phyloP scores from a whole-genome alignment of 2,329 filamentous ascomycete genomes.

The Sclerotinia subarctica region DNA sequence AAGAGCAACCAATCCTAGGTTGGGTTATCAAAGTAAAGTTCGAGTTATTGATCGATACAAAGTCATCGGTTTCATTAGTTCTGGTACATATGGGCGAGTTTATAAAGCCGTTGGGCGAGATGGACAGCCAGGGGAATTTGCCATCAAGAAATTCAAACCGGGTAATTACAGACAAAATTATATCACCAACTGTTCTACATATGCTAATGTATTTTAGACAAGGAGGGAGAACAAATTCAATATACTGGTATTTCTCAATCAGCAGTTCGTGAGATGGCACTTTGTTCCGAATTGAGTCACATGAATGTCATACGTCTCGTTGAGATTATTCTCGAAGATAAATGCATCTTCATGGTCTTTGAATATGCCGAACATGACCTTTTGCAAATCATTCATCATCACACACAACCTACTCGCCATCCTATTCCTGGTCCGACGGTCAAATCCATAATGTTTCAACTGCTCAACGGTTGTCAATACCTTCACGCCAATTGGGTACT shows the following conservation, averaged over 20 bases:
- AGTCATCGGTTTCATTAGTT: constrained; percentile 97
- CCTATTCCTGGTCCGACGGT: constrained; percentile 86
- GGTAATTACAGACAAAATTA: constrained; percentile 27
- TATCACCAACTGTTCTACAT: neutral
- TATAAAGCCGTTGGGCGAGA: constrained; percentile 87
- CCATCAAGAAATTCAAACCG: constrained; percentile 83
- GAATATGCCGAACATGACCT: constrained; percentile 98
- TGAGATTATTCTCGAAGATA: constrained; percentile 96
- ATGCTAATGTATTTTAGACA: constrained; percentile 53
- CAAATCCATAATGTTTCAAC: constrained; percentile 92
- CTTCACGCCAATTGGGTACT: constrained; percentile 96
- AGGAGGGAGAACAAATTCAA: constrained; percentile 89
- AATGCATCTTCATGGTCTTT: constrained; percentile 99
- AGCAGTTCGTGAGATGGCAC: constrained; percentile 93
- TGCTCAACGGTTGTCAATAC: constrained; percentile 92
- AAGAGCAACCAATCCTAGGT: constrained; percentile 44
- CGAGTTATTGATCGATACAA: constrained; percentile 91
- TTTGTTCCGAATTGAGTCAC: constrained; percentile 89
- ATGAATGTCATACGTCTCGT: constrained; percentile 85
- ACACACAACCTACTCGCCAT: constrained; percentile 80
- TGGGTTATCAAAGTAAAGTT: constrained; percentile 70
- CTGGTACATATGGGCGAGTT: constrained; percentile 94
- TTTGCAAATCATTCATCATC: constrained; percentile 96
- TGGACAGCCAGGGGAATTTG: constrained; percentile 76
- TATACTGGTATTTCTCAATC: constrained; percentile 98